Percentiles rank a stretch among this genome's conserved stretches.
phyloP scores from a whole-genome alignment of 345 rosid species.

The Salix udensis region DNA sequence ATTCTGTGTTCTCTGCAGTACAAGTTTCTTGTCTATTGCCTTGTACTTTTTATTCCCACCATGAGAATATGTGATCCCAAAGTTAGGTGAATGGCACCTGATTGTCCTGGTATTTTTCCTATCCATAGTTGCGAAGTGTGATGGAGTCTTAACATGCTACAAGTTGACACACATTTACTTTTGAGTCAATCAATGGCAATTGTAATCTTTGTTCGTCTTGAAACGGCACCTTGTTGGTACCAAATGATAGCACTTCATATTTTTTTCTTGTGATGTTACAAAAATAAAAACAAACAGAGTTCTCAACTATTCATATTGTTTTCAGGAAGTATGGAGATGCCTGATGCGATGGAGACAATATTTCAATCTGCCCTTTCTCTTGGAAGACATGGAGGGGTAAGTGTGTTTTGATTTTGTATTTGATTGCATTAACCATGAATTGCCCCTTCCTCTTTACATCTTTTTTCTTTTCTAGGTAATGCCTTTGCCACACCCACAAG shows the following conservation, averaged over 20 bases:
- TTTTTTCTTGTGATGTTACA: background rate
- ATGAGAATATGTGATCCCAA: background rate
- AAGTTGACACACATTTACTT: background rate
- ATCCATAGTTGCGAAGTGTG: background rate
- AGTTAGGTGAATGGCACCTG: background rate
- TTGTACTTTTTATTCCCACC: background rate
- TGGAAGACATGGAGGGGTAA: constrained; percentile 79
- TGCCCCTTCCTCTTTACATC: background rate
- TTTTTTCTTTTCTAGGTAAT: background rate
- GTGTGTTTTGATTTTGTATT: constrained; percentile 25
- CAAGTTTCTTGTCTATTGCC: background rate
- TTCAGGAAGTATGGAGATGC: constrained; percentile 76
- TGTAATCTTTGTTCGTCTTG: background rate
- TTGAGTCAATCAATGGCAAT: background rate
- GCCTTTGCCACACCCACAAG: background rate
- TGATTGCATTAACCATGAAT: background rate
- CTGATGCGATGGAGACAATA: constrained; percentile 94
- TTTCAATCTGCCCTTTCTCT: constrained; percentile 82
- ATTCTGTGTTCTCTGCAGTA: background rate
- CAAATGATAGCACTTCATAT: background rate
- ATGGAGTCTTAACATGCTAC: background rate
- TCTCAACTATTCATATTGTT: constrained; percentile 8
- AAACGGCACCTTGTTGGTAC: background rate
- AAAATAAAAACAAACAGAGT: background rate
- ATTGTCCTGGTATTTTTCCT: background rate